Conservation (phyloP, 164 flowering plant species). For the Nymphaea thermarum region DNA sequence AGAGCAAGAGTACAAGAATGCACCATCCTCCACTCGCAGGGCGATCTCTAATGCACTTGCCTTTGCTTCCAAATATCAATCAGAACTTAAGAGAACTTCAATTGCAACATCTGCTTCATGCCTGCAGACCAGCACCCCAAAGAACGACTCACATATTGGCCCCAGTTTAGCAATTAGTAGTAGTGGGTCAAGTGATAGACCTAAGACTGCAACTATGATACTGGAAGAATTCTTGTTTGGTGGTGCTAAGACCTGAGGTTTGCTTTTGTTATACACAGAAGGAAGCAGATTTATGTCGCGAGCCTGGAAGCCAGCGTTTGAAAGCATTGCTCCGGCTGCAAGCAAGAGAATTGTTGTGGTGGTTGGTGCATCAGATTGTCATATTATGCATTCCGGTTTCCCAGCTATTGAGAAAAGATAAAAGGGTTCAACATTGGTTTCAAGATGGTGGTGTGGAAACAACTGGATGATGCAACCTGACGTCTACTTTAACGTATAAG, state of each 20-base stretch:
- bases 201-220: conserved; percentile 11
- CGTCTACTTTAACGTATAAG: no score
- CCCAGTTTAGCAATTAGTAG: background rate
- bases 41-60: conserved; percentile 25
- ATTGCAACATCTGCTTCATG: background rate
- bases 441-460: no score
- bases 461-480: no score
- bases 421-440: no score
- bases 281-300: no score
- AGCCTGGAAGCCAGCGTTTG: no score
- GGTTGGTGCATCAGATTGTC: no score
- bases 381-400: no score
- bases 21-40: conserved; percentile 12
- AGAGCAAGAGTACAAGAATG: conserved; percentile 11
- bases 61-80: conserved; percentile 36
- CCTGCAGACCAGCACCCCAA: background rate
- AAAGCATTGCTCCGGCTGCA: no score
- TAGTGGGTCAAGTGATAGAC: background rate
- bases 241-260: conserved; percentile 1
- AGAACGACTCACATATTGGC: background rate
- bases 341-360: no score
- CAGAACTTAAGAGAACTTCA: conserved; percentile 12
- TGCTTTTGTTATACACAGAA: background rate
- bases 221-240: conserved; percentile 19
- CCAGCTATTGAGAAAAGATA: no score